Evolutionary conservation across 2,329 filamentous ascomycete species (phyloP).

Genomic region (Chaetomiaceae sp.): DNA sequence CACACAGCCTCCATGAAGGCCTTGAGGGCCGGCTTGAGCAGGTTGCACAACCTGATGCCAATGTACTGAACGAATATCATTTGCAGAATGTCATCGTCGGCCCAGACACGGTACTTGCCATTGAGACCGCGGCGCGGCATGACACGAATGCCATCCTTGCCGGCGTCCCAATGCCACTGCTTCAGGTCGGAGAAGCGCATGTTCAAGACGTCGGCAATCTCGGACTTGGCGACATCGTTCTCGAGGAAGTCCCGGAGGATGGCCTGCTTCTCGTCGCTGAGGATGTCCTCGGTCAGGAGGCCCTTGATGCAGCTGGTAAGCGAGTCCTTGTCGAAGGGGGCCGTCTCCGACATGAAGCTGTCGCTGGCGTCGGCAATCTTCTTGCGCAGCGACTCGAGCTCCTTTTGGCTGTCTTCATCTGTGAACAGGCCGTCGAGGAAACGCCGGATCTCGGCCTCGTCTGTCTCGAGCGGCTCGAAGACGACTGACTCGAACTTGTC

Average conservation of each 20-base stretch:
- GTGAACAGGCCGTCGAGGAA: constrained; percentile 33
- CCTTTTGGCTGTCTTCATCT: constrained; percentile 26
- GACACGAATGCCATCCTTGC: constrained; percentile 38
- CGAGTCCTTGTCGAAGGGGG: constrained; percentile 31
- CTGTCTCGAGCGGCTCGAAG: constrained; percentile 34
- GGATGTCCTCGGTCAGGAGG: constrained; percentile 37
- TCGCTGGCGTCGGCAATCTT: constrained; percentile 18
- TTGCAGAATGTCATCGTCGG: constrained; percentile 43
- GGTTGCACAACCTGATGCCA: constrained; percentile 34
- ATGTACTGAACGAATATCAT: constrained; percentile 43
- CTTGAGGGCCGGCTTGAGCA: constrained; percentile 29
- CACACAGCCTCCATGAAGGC: constrained; percentile 21
- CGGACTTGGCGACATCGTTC: constrained; percentile 36
- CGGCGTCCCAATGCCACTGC: constrained; percentile 41
- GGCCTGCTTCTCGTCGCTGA: constrained; percentile 40
- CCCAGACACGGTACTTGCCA: constrained; percentile 43
- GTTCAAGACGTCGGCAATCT: constrained; percentile 42
- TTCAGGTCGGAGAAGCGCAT: constrained; percentile 39
- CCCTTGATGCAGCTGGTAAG: constrained; percentile 36
- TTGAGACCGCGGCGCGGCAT: constrained; percentile 40
- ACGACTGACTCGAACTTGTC: constrained; percentile 39
- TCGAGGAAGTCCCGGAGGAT: constrained; percentile 37
- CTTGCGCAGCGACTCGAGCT: constrained; percentile 22
- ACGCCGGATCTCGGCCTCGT: constrained; percentile 29
- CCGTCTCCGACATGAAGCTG: constrained; percentile 22